Evolutionary conservation across 108 stramenopile genomes (phyloP).

Genomic region (Cyclotella atomus): DNA sequence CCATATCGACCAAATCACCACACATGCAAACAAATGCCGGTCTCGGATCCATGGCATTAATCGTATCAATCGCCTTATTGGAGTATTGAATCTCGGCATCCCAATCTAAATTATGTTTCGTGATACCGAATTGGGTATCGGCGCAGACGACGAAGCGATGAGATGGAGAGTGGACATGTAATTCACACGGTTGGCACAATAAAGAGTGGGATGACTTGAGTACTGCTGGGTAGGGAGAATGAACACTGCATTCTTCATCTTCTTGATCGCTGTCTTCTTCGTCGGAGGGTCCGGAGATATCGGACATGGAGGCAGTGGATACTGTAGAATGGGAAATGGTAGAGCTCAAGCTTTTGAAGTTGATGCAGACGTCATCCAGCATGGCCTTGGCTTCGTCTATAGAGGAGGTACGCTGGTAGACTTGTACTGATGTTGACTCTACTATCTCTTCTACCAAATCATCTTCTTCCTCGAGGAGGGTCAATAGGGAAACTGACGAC

Average conservation of each 20-base stretch:
- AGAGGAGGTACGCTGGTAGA: neutral
- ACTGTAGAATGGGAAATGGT: neutral
- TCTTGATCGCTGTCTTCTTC: neutral
- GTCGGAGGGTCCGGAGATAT: neutral
- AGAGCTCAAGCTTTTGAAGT: conserved; percentile 3
- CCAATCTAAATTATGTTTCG: conserved; percentile 57
- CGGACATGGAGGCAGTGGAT: neutral
- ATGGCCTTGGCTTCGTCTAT: neutral
- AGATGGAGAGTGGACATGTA: conserved; percentile 14
- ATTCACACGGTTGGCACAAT: conserved; percentile 24
- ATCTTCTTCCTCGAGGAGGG: conserved; percentile 27
- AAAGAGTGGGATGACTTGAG: neutral
- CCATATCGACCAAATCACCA: conserved; percentile 80
- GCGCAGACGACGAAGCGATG: conserved; percentile 70
- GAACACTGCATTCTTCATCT: neutral
- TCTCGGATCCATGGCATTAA: conserved; percentile 62
- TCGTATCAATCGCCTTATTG: conserved; percentile 47
- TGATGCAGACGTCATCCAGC: neutral
- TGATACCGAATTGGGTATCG: conserved; percentile 74
- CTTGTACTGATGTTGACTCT: neutral
- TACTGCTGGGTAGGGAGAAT: neutral
- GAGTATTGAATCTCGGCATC: conserved; percentile 67
- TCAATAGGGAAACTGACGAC: conserved; percentile 13
- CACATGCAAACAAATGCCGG: conserved; percentile 76
- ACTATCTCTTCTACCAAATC: neutral